Evolutionary conservation across 2,329 filamentous ascomycete genomes (phyloP), one percentile per base, ranked within the genome.

Genomic region (Trichoderma simmonsii): DNA sequence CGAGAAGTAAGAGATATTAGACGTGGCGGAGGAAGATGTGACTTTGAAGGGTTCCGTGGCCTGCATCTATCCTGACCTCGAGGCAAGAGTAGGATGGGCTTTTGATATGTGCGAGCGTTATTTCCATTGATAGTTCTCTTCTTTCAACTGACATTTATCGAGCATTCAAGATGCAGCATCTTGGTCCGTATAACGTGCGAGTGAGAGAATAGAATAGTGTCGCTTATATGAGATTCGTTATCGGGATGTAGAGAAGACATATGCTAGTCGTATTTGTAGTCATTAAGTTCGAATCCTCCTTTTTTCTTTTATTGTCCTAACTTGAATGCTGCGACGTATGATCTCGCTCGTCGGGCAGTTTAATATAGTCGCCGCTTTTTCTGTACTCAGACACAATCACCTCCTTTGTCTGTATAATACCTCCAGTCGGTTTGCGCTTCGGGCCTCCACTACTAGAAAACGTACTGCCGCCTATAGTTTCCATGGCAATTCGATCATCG

Each of bases 381-480:
- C 70, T 69, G 21, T 60, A 68, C 56, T 72, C 70, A 21, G 65
- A 54, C 56, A 72, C 65, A 11, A 61, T 70, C 6, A 59, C 57
- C 24, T 72, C 70, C 32, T 69, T 72, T 6, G 70, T 70, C 43
- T 70, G 64, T n/a, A 57, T 18, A 15, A 72, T 56, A 3, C 70
- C 70, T 28, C 56, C 39, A 11, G 14, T 67, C 32, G 64, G 65
- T 30, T 72, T 72, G 28, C 65, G 70, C 54, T 62, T 72, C 14
- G 39, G 26, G 2, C 28, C 51, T 24, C 63, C 59, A 3, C 28
- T 21, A n/a, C 54, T 12, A 14, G 70, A 72, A 26, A 24, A 48
- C 5, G 26, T 61, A 24, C 70, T 72, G 30, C 70, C 70, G 3
- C 70, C 70, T 18, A 72, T 72, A 14, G 70, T 72, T 24, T 71